phyloP scores from a whole-genome alignment of 768 basidiomycete species.

The Naganishia vishniacii region DNA sequence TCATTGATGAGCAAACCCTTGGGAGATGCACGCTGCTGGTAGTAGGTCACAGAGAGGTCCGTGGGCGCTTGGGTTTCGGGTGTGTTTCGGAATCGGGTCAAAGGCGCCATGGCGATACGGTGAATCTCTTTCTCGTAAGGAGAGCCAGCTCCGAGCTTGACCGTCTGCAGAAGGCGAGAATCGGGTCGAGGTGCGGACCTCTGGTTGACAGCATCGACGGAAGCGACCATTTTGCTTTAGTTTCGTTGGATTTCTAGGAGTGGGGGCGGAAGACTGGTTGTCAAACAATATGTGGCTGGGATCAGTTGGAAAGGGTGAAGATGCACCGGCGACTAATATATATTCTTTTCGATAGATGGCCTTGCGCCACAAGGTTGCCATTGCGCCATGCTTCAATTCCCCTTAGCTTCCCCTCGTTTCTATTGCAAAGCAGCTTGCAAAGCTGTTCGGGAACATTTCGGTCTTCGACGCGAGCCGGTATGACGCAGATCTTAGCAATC shows the following conservation, averaged over 20 bases:
- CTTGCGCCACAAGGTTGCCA: too few species aligned
- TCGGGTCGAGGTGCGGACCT: slow-evolving; percentile 19
- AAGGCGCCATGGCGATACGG: slow-evolving; percentile 44
- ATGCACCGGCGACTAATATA: too few species aligned
- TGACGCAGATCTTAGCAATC: too few species aligned
- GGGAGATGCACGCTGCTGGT: slow-evolving; percentile 43
- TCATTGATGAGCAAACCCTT: slow-evolving; percentile 47
- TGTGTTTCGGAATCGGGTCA: slow-evolving; percentile 37
- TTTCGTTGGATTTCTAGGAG: neutral
- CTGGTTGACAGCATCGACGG: slow-evolving; percentile 15
- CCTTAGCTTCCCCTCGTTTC: too few species aligned
- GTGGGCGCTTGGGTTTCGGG: slow-evolving; percentile 29
- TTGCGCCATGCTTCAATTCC: too few species aligned
- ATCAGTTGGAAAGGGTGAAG: too few species aligned
- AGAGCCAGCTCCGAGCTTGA: slow-evolving; percentile 16
- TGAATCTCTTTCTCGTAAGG: slow-evolving; percentile 26
- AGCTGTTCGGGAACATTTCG: too few species aligned
- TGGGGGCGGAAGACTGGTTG: neutral
- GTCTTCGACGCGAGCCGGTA: too few species aligned
- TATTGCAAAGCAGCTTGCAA: too few species aligned
- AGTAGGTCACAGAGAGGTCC: slow-evolving; percentile 39
- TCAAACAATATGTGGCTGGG: too few species aligned
- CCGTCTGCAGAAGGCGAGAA: slow-evolving; percentile 14
- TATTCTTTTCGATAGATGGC: too few species aligned
- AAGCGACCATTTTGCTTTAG: slow-evolving; percentile 4